phyloP scores from a whole-genome alignment of 1,284 basidiomycete genomes.

The Ganoderma resinaceum region DNA sequence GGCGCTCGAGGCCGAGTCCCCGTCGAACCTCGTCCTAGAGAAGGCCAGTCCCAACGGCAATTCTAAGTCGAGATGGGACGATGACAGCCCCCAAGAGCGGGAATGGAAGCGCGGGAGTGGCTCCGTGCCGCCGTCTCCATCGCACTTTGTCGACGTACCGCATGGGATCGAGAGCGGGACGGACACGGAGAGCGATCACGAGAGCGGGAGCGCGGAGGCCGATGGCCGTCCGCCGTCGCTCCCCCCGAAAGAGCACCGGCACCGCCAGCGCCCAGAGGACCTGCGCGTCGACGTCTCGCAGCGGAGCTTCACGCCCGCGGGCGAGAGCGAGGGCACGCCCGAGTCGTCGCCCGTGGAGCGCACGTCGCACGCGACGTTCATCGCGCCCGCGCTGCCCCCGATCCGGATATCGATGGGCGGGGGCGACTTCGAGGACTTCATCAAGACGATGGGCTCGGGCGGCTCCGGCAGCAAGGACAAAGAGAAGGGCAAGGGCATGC shows the following conservation, averaged over 20 bases:
- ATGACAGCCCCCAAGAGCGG: neutral
- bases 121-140: constrained; percentile 61
- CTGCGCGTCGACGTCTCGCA: constrained; percentile 26
- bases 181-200: constrained; percentile 1
- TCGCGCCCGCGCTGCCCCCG: constrained; percentile 81
- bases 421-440: constrained; percentile 78
- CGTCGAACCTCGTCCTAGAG: constrained; percentile 25
- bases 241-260: constrained; percentile 55
- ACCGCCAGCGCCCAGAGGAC: constrained; percentile 20
- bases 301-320: constrained; percentile 24
- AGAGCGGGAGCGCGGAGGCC: constrained; percentile 24
- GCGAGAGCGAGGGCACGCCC: constrained; percentile 49
- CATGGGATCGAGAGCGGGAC: constrained; percentile 63
- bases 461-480: constrained; percentile 47
- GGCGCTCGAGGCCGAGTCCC: constrained; percentile 28
- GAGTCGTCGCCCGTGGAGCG: constrained; percentile 67
- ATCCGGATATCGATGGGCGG: constrained; percentile 85
- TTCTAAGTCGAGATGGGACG: constrained; percentile 26
- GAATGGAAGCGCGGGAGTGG: constrained; percentile 29
- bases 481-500: constrained; percentile 34
- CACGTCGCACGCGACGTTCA: constrained; percentile 75
- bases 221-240: constrained; percentile 50
- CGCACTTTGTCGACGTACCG: constrained; percentile 71
- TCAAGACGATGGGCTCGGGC: constrained; percentile 53
- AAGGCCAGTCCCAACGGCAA: constrained; percentile 27